Evolutionary conservation across 306 rosid species (phyloP).

Genomic region (Arachis stenosperma): DNA sequence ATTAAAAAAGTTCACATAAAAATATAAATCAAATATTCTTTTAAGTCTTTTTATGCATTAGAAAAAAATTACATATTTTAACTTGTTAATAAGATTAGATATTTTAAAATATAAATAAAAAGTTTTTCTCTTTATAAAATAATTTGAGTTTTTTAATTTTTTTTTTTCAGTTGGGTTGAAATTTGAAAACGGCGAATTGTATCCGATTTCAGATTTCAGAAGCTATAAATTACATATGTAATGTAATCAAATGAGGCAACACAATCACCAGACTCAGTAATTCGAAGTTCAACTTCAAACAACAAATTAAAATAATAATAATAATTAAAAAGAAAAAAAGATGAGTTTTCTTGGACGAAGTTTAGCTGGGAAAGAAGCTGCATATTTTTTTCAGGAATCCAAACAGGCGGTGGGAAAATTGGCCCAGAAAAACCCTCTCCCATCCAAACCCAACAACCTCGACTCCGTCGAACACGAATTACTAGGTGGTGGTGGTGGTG

Average conservation of each 20-base stretch:
- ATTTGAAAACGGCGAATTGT: too few species aligned
- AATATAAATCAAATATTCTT: too few species aligned
- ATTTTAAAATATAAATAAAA: too few species aligned
- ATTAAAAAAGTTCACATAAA: too few species aligned
- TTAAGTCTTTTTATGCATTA: too few species aligned
- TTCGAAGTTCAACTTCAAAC: neutral
- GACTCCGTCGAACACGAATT: conserved; percentile 13
- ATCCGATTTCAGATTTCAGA: neutral
- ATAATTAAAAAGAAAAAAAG: neutral
- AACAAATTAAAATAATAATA: neutral
- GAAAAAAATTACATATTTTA: too few species aligned
- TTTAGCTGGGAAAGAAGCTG: conserved; percentile 87
- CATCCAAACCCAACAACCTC: conserved; percentile 39
- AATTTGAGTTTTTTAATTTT: too few species aligned
- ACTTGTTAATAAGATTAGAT: too few species aligned
- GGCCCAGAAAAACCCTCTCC: conserved; percentile 41
- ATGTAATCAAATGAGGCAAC: neutral
- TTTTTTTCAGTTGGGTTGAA: too few species aligned
- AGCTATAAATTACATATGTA: neutral
- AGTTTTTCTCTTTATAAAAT: too few species aligned
- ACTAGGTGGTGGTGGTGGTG: neutral
- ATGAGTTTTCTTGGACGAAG: conserved; percentile 95
- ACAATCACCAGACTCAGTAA: neutral
- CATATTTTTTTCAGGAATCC: conserved; percentile 88
- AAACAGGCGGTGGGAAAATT: conserved; percentile 75